Evolutionary conservation across 1,284 basidiomycete species (phyloP).

Genomic region (Moesziomyces parantarcticus): DNA sequence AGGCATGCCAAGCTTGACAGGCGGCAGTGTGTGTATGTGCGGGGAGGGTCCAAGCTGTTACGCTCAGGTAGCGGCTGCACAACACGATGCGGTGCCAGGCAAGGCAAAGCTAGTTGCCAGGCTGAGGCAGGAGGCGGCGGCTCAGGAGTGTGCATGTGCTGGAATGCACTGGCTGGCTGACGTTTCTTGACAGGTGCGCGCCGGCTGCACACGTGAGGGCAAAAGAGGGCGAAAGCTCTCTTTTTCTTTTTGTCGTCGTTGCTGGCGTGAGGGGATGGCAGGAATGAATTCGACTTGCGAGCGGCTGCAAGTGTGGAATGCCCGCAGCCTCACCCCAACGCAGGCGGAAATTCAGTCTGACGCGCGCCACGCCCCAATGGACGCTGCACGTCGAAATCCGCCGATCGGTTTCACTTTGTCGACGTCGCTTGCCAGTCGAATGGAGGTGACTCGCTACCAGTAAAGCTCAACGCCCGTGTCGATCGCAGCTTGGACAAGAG

Average conservation of each 20-base stretch:
- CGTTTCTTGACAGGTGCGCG: background rate
- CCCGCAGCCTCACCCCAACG: no score
- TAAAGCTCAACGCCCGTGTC: background rate
- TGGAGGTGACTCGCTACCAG: no score
- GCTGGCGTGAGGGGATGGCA: background rate
- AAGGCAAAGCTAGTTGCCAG: background rate
- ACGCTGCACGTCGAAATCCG: constrained; percentile 40
- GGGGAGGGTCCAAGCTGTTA: background rate
- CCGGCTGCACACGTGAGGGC: constrained; percentile 3
- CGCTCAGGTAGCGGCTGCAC: background rate
- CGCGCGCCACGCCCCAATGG: constrained; percentile 6
- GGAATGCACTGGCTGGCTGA: constrained; percentile 1
- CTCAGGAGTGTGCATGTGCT: constrained; percentile 11
- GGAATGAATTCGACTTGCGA: background rate
- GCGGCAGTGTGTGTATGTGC: background rate
- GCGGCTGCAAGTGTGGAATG: constrained; percentile 23
- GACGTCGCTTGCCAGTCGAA: background rate
- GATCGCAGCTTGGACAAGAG: background rate
- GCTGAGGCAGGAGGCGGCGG: background rate
- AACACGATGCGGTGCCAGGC: constrained; percentile 1
- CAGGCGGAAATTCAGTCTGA: background rate
- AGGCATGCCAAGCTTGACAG: constrained; percentile 18
- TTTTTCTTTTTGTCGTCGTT: no score
- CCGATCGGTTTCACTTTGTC: constrained; percentile 25
- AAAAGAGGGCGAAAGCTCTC: background rate